Base-by-base conservation (phyloP, 805 yeast genomes). In the Barnettozyma wickerhamii region DNA sequence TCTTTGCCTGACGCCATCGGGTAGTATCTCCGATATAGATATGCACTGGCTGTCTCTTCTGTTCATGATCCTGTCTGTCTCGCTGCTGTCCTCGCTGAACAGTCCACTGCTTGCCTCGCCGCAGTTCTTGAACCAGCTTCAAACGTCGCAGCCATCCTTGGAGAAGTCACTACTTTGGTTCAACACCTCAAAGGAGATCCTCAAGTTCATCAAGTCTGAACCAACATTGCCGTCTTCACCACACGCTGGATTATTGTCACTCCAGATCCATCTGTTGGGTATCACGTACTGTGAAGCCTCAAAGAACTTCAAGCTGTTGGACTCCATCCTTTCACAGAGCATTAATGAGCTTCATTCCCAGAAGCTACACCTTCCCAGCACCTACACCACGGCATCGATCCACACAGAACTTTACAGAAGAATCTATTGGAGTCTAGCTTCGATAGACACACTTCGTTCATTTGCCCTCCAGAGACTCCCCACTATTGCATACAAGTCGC, bases 101-200 rank as follows among this genome's bases (percentile, higher is more conserved):
- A 34, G 10, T 18, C 26, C 37, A 12, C 19, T 23, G 14, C 15
- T 33, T 5, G 15, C 35, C 4, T 23, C 29, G 5, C 21, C 29
- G 10, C 27, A 7, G 4, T 34, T 34, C 6, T n/a, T 6, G 10
- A 21, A 24, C 3, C 30, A 34, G 5, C 10, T 34, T 10, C 10
- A 18, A 26, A 10, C 14, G 19, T 17, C 23, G 23, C 15, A 34
- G 26, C n/a, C 10, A 17, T 10, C 19, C 4, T 41, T 15, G 21
- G 44, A 27, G 32, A 38, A 15, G 12, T 29, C 19, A n/a, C 45
- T 4, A 33, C 30, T 3, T 9, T 50, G 51, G 53, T 50, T 50
- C 27, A 31, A 38, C 27, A 46, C 52, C 3, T 34, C 56, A 13
- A 38, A 48, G 30, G 51, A 50, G 30, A 45, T 46, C 5, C 12